Evolutionary conservation across 345 rosid species (phyloP).

Genomic region (Euphorbia peplus): DNA sequence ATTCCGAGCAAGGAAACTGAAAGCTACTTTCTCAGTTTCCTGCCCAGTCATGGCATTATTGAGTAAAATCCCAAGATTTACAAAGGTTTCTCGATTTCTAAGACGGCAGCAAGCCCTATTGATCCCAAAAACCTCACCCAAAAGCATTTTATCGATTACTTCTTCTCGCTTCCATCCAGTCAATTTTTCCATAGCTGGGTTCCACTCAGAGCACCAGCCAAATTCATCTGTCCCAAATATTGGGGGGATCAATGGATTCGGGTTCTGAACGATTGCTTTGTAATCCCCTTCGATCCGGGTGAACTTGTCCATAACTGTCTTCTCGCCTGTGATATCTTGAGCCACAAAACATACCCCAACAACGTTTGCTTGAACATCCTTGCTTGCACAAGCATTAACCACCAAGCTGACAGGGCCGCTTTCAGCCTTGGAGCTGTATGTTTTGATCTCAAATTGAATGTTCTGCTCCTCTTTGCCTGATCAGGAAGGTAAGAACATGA

Average conservation of each 20-base stretch:
- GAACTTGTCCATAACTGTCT: conserved; percentile 91
- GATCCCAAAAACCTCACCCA: conserved; percentile 85
- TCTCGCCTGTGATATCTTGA: conserved; percentile 93
- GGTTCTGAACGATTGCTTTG: conserved; percentile 86
- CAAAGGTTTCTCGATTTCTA: conserved; percentile 78
- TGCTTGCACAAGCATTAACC: conserved; percentile 90
- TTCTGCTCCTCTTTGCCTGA: conserved; percentile 90
- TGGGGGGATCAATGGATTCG: conserved; percentile 91
- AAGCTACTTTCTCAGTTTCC: conserved; percentile 72
- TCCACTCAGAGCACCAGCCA: conserved; percentile 99
- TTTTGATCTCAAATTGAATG: conserved; percentile 81
- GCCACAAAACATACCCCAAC: conserved; percentile 96
- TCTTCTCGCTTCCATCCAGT: conserved; percentile 84
- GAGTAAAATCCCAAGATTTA: conserved; percentile 68
- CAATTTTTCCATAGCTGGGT: conserved; percentile 77
- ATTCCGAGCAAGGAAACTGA: conserved; percentile 65
- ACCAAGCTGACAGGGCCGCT: conserved; percentile 75
- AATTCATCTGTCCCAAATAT: conserved; percentile 86
- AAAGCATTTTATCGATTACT: conserved; percentile 76
- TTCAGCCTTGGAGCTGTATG: conserved; percentile 53
- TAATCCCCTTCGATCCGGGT: conserved; percentile 97
- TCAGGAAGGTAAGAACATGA: conserved; percentile 29
- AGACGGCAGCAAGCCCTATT: conserved; percentile 69
- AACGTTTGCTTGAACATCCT: conserved; percentile 73
- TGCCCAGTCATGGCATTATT: conserved; percentile 70